phyloP scores from a whole-genome alignment of 2,329 filamentous ascomycete genomes.

The Botrytis fabae region DNA sequence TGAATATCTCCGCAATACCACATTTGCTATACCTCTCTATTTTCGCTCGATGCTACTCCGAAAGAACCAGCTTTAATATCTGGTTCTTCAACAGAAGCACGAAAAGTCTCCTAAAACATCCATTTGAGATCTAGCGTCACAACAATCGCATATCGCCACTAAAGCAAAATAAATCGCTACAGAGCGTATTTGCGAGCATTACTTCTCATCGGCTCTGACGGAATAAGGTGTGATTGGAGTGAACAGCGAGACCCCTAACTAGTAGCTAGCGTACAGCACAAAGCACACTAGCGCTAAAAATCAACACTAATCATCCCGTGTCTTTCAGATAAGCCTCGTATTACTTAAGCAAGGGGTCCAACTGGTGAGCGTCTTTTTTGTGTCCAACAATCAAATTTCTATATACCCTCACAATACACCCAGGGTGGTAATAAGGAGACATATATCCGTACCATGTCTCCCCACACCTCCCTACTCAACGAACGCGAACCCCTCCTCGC shows the following conservation, averaged over 20 bases:
- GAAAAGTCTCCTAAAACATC: background rate
- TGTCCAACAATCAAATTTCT: background rate
- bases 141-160: too few species aligned
- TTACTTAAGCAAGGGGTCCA: background rate
- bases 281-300: background rate
- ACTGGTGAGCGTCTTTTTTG: background rate
- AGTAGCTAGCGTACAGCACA: background rate
- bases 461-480: background rate
- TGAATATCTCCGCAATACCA: background rate
- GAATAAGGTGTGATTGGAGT: background rate
- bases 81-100: background rate
- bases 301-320: background rate
- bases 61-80: background rate
- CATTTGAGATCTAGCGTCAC: background rate
- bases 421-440: background rate
- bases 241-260: background rate
- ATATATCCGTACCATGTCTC: background rate
- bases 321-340: background rate
- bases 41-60: background rate
- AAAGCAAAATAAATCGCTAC: background rate
- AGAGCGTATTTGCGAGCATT: background rate
- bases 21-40: background rate
- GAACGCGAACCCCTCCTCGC: slow-evolving; percentile 15
- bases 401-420: background rate
- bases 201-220: background rate